These are phyloP conservation scores for Hypoxylon sp. DNA, from an alignment of 2,329 filamentous ascomycete genomes.

Conservation along the genomic window DNA sequence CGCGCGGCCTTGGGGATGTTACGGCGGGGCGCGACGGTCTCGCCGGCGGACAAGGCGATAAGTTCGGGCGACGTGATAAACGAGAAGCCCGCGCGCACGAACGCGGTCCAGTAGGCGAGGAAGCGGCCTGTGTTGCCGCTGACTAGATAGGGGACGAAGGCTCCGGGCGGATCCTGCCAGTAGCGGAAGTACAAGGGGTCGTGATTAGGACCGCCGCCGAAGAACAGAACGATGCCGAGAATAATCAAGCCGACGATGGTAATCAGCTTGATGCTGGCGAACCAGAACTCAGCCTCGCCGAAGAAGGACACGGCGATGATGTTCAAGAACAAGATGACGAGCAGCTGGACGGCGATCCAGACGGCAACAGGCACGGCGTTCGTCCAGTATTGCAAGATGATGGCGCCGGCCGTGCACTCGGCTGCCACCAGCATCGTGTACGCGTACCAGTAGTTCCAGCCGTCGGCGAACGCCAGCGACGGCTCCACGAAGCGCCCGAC, in stretches of 20 bases:
- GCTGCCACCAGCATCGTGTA: slow-evolving; percentile 69
- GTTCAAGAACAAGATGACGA: slow-evolving; percentile 67
- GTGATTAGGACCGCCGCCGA: slow-evolving; percentile 65
- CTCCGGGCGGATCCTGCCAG: slow-evolving; percentile 58
- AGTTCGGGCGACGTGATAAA: slow-evolving; percentile 74
- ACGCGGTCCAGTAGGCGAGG: slow-evolving; percentile 68
- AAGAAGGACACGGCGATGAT: slow-evolving; percentile 68
- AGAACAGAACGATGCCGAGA: slow-evolving; percentile 66
- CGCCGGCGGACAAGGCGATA: slow-evolving; percentile 71
- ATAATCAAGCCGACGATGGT: slow-evolving; percentile 69
- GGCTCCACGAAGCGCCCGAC: slow-evolving; percentile 67
- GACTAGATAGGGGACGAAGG: slow-evolving; percentile 62
- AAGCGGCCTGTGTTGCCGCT: slow-evolving; percentile 64
- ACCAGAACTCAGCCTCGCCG: slow-evolving; percentile 72
- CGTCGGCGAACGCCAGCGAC: slow-evolving; percentile 66
- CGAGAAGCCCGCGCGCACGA: slow-evolving; percentile 69
- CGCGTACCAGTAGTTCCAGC: slow-evolving; percentile 73
- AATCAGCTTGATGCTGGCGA: slow-evolving; percentile 70
- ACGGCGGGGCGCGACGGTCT: slow-evolving; percentile 71
- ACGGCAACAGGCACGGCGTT: slow-evolving; percentile 63
- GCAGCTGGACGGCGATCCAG: slow-evolving; percentile 69
- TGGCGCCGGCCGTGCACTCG: slow-evolving; percentile 67
- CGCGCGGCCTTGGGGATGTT: slow-evolving; percentile 75
- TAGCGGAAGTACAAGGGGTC: slow-evolving; percentile 63
- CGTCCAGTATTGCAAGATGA: slow-evolving; percentile 72